These are phyloP conservation scores for Xylaria sp. DNA, from an alignment of 2,329 filamentous ascomycete species.

Conservation along the genomic window DNA sequence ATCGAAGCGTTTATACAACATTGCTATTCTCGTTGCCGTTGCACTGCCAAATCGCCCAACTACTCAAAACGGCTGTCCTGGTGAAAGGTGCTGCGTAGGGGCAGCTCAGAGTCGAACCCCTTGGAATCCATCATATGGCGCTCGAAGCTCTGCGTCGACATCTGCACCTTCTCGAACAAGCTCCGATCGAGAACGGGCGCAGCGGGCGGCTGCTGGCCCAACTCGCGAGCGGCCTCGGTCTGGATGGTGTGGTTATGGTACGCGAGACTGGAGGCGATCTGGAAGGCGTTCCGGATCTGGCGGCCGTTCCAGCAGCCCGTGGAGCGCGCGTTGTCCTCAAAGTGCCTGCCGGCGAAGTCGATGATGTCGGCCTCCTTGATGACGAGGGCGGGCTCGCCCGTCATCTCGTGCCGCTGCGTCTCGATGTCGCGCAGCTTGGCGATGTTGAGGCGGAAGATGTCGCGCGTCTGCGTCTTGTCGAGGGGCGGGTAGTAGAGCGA, in stretches of 20 bases:
- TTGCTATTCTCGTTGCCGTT: background rate
- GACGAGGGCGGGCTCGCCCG: conserved; percentile 50
- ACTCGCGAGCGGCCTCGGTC: conserved; percentile 46
- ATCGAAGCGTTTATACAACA: background rate
- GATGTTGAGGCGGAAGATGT: conserved; percentile 56
- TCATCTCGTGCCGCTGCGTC: conserved; percentile 50
- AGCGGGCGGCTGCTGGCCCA: conserved; percentile 50
- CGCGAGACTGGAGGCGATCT: conserved; percentile 52
- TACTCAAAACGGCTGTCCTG: conserved; percentile 41
- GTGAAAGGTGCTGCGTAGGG: conserved; percentile 50
- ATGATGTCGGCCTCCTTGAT: conserved; percentile 52
- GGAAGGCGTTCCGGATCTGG: conserved; percentile 52
- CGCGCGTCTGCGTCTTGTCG: conserved; percentile 52
- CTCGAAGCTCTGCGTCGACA: conserved; percentile 57
- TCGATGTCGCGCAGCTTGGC: conserved; percentile 53
- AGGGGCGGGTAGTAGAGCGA: conserved; percentile 52
- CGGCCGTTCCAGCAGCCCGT: conserved; percentile 50
- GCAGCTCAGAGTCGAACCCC: conserved; percentile 50
- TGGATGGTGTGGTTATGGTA: conserved; percentile 51
- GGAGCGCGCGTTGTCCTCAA: conserved; percentile 44
- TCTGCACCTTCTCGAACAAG: conserved; percentile 56
- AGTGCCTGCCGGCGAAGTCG: conserved; percentile 52
- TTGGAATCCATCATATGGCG: conserved; percentile 55
- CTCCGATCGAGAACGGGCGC: conserved; percentile 52
- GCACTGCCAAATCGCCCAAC: background rate